Conservation (phyloP, 129 eudicot genomes). For the Apium graveolens region DNA sequence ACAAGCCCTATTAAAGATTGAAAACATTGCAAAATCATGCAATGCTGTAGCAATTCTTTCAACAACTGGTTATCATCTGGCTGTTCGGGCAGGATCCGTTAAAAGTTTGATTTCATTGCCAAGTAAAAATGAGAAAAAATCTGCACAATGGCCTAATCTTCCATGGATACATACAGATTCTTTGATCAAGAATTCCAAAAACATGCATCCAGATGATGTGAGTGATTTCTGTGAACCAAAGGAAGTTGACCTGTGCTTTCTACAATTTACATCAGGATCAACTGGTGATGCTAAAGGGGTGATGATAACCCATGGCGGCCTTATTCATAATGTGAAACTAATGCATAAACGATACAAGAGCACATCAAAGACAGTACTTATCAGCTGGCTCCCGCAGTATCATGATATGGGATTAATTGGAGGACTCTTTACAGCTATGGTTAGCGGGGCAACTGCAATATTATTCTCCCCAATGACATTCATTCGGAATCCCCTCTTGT, state of each 20-base stretch:
- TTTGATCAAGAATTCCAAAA: conserved; percentile 41
- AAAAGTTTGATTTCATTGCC: conserved; percentile 53
- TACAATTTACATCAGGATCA: conserved; percentile 89
- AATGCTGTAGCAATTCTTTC: conserved; percentile 78
- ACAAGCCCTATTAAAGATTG: conserved; percentile 75
- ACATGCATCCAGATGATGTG: conserved; percentile 8
- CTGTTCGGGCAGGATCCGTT: conserved; percentile 67
- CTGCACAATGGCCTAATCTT: conserved; percentile 71
- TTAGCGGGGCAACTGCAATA: conserved; percentile 64
- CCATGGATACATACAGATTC: conserved; percentile 86
- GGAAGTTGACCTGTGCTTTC: conserved; percentile 54
- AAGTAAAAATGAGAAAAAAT: conserved; percentile 29
- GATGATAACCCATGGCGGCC: conserved; percentile 74
- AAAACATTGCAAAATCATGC: conserved; percentile 61
- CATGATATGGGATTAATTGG: conserved; percentile 94
- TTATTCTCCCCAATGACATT: conserved; percentile 73
- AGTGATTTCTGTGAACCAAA: conserved; percentile 28
- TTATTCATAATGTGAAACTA: conserved; percentile 76
- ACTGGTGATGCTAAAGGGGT: conserved; percentile 95
- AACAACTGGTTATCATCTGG: conserved; percentile 61
- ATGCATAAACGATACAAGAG: conserved; percentile 67
- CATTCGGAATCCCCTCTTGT: conserved; percentile 61
- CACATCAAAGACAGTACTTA: conserved; percentile 65
- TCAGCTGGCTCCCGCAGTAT: conserved; percentile 91
- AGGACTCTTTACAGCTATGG: conserved; percentile 72